Base-by-base conservation (phyloP, 2,329 filamentous ascomycete species). In the Exophiala sp. region DNA sequence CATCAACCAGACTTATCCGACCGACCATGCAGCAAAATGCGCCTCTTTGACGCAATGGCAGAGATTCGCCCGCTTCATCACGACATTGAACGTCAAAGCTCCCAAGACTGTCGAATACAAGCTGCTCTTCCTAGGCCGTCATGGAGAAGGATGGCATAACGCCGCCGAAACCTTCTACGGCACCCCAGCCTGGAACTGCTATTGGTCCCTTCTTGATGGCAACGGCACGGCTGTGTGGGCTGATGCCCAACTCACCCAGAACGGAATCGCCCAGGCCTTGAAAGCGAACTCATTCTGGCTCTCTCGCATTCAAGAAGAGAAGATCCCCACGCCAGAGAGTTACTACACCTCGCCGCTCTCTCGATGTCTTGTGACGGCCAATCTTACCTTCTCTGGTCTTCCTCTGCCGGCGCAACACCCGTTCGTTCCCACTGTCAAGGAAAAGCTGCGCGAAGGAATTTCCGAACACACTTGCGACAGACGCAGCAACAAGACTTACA, bases 381-480 rank as follows among this genome's bases (percentile, higher is more conserved):
- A 70, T 10, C 62, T 79, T 5, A 80, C 78, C 0, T 83, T 79
- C 55, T 53, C 63, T 0, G 70, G 68, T 0, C 58, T 81, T 2
- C 55, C 67, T 0, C 59, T 81, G 16, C 74, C 77, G 0, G 48
- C 58, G 2, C 65, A 68, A 2, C 60, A 64, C 35, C 72, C 71
- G 0, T 83, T 81, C 53, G 60, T 64, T n/a, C 79, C 79, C 0
- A 60, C 71, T 1, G 65, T 83, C 53, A 82, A 81, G 61, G 80
- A 82, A 68, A 65, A 76, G 30, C 68, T 82, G 32, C 70, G 80
- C 10, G 80, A 83, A 65, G 75, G 75, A 0, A 72, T 81, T 46
- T 78, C 78, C 14, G 71, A 78, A 22, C 80, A 83, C 62, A 83
- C 80, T 1, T 83, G 80, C 62, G 78, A 83, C 63, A 71, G 73